Evolutionary conservation across 768 basidiomycete genomes (phyloP).

Genomic region (Suillus weaverae): DNA sequence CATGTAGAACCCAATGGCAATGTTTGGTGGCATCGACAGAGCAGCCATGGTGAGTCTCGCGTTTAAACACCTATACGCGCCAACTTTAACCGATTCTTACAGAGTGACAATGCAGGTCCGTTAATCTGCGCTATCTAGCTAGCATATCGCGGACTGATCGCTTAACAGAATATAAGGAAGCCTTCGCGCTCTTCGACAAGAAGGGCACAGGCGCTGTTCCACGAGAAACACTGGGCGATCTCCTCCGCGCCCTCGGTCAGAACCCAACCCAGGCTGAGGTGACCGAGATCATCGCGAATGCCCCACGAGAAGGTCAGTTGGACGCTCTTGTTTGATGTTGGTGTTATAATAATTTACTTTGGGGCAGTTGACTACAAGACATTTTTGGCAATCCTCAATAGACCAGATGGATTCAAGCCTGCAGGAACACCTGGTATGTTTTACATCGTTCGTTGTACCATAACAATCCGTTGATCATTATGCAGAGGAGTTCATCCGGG

Average conservation of each 20-base stretch:
- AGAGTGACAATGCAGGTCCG: slow-evolving; percentile 56
- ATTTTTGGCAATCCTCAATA: slow-evolving; percentile 88
- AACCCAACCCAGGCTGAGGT: slow-evolving; percentile 99
- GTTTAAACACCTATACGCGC: neutral
- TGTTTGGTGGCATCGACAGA: neutral
- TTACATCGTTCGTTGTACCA: neutral
- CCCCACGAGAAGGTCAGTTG: slow-evolving; percentile 73
- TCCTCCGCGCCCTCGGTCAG: slow-evolving; percentile 91
- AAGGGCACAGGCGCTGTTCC: slow-evolving; percentile 90
- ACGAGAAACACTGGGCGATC: slow-evolving; percentile 85
- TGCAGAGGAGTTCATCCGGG: slow-evolving; percentile 98
- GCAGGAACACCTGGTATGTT: slow-evolving; percentile 87
- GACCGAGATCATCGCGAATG: slow-evolving; percentile 67
- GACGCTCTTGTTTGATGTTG: neutral
- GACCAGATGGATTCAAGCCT: slow-evolving; percentile 96
- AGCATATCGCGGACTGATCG: slow-evolving; percentile 3
- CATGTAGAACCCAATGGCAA: neutral
- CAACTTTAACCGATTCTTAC: slow-evolving; percentile 5
- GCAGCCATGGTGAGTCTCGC: slow-evolving; percentile 4
- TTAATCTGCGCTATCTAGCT: neutral
- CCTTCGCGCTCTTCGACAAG: slow-evolving; percentile 98
- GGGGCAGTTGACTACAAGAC: slow-evolving; percentile 84
- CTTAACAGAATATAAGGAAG: slow-evolving; percentile 88
- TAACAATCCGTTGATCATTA: neutral
- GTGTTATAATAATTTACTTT: neutral